Conservation (phyloP, 2,329 filamentous ascomycete genomes). For the Fusarium pseudograminearum region DNA sequence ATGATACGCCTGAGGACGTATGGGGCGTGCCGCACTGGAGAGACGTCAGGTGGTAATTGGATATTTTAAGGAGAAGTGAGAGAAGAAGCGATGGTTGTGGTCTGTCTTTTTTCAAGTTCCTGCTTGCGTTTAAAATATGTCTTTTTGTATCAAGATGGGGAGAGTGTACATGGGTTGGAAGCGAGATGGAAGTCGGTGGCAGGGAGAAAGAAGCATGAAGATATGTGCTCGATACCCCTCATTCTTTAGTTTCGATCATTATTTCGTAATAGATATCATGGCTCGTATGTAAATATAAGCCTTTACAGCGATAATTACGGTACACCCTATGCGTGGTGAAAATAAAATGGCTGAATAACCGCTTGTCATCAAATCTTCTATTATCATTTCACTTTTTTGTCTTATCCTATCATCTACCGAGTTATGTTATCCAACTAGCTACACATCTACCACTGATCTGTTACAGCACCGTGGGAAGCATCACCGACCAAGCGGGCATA, state of each 20-base stretch:
- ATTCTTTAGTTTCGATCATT: conserved; percentile 41
- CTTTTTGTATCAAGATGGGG: conserved; percentile 24
- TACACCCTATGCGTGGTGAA: not conserved
- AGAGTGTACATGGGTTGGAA: conserved; percentile 24
- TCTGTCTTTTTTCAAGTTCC: conserved; percentile 15
- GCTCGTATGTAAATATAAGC: conserved; percentile 30
- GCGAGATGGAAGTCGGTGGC: conserved; percentile 4
- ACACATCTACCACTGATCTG: conserved; percentile 64
- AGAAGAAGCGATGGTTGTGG: conserved; percentile 4
- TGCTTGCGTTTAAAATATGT: conserved; percentile 21
- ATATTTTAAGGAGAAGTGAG: not conserved
- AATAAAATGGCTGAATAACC: too few species aligned
- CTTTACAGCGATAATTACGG: not conserved
- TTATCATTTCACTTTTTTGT: conserved; percentile 14
- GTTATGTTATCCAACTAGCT: not conserved
- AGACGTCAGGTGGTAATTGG: conserved; percentile 30
- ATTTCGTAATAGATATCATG: conserved; percentile 43
- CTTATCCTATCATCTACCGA: conserved; percentile 2
- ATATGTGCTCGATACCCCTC: conserved; percentile 49
- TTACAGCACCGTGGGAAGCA: conserved; percentile 91
- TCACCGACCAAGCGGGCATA: conserved; percentile 90
- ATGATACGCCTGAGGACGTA: not conserved
- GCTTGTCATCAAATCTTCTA: conserved; percentile 12
- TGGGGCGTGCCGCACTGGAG: conserved; percentile 10
- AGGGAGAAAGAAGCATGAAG: conserved; percentile 41